Conservation (phyloP, 2,329 filamentous ascomycete species). For the Phialemoniopsis sp. region DNA sequence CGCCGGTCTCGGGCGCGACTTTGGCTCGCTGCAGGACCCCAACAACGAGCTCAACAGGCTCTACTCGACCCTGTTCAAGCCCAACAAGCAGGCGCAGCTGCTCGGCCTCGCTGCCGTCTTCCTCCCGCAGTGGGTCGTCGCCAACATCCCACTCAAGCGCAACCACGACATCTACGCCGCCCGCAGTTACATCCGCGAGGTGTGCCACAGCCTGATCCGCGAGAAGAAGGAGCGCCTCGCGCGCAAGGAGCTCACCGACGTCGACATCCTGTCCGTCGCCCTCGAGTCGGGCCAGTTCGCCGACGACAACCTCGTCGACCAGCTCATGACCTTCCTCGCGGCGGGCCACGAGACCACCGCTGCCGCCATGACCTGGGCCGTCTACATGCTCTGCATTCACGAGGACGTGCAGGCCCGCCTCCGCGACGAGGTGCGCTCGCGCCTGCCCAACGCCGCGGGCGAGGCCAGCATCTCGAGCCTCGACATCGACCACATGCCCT, state of each 20-base stretch:
- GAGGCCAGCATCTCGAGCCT: conserved; percentile 37
- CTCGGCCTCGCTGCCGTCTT: conserved; percentile 58
- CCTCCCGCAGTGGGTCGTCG: conserved; percentile 58
- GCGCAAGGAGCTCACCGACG: conserved; percentile 43
- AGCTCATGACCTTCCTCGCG: conserved; percentile 86
- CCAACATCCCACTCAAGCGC: conserved; percentile 61
- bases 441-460: conserved; percentile 46
- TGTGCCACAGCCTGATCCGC: conserved; percentile 64
- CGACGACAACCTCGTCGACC: conserved; percentile 78
- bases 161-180: conserved; percentile 62
- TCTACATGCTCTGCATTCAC: conserved; percentile 64
- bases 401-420: conserved; percentile 63
- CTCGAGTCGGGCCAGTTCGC: conserved; percentile 70
- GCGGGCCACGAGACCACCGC: conserved; percentile 81
- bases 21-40: conserved; percentile 60
- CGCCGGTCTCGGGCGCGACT: conserved; percentile 68
- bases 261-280: conserved; percentile 79
- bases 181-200: conserved; percentile 54
- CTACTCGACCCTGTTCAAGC: conserved; percentile 53
- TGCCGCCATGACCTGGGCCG: conserved; percentile 69
- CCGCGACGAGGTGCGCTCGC: conserved; percentile 61
- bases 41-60: conserved; percentile 52
- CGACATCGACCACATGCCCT: conserved; percentile 70
- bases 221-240: conserved; percentile 59
- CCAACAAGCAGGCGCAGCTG: conserved; percentile 44